phyloP scores from a whole-genome alignment of 371 early-diverging fungal genomes.

The Coemansia sp. region DNA sequence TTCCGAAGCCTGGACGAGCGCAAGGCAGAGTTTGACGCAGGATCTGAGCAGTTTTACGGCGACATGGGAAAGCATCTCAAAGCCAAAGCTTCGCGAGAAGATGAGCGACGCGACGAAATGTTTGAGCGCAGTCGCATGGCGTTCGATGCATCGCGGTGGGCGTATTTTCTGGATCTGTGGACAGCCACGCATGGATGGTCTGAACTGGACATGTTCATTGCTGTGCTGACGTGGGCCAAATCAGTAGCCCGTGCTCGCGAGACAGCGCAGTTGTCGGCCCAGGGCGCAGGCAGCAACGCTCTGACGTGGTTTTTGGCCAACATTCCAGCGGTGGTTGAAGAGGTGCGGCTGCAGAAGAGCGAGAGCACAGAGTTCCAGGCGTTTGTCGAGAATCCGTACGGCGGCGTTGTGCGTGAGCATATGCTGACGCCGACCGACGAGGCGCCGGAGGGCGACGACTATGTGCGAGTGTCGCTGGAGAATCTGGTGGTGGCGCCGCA shows the following conservation, averaged over 20 bases:
- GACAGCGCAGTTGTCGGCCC: neutral
- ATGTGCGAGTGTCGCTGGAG: constrained; percentile 42
- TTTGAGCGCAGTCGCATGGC: constrained; percentile 21
- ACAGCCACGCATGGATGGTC: constrained; percentile 38
- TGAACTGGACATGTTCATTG: constrained; percentile 42
- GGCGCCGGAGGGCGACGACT: constrained; percentile 22
- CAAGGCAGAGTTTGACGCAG: constrained; percentile 27
- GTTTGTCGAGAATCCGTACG: constrained; percentile 35
- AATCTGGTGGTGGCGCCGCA: constrained; percentile 1
- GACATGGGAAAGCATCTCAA: constrained; percentile 40
- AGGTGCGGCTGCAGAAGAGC: constrained; percentile 29
- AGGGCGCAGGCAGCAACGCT: neutral
- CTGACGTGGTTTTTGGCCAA: constrained; percentile 27
- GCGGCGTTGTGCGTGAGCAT: constrained; percentile 40
- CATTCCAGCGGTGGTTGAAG: constrained; percentile 26
- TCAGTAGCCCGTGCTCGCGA: constrained; percentile 33
- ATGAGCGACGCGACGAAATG: constrained; percentile 28
- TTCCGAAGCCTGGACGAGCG: constrained; percentile 42
- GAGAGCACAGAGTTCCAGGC: constrained; percentile 49
- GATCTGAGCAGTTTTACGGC: constrained; percentile 28
- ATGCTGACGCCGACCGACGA: constrained; percentile 25
- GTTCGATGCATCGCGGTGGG: constrained; percentile 40
- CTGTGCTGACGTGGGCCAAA: constrained; percentile 41
- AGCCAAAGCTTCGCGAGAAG: constrained; percentile 25
- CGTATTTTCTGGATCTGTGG: constrained; percentile 46